Evolutionary conservation across 2,329 filamentous ascomycete species (phyloP), one percentile per base, ranked within the genome.

Genomic region (Fusarium circinatum): DNA sequence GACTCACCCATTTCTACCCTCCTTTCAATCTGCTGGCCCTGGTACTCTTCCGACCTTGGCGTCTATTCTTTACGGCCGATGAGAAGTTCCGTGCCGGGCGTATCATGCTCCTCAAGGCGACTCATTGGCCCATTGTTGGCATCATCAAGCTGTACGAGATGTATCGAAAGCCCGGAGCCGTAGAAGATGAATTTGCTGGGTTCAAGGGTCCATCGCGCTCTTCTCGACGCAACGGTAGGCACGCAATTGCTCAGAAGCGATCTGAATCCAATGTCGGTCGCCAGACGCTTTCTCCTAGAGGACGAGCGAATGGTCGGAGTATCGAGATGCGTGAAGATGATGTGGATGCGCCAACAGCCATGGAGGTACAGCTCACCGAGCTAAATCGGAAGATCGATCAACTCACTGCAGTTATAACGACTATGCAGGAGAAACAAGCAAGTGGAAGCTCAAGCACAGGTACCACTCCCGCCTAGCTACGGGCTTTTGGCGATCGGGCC

Each of bases 1-100:
- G 91, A 52, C 86, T 93, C 39, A 92, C 90, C 9, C 90, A 92
- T 81, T 93, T 92, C 79, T 92, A 91, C 76, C 91, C 91, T 56
- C 91, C 91, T 3, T 89, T 92, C 76, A 96, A 96, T 80, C 87
- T 96, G 44, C 85, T 96, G 49, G 91, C 93, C 13, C 86, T 95
- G 62, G 82, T 92, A 71, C 86, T 92, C 70, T 91, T 95, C 78
- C 89, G 93, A 22, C 94, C 94, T 1, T 85, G 94, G 67, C 88
- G 93, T 65, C 85, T 95, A 49, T 86, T 94, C 73, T 80, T 94
- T 56, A 86, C 91, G 12, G 88, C 90, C 5, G 88, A 91, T 70
- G 84, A 85, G 66, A 88, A 87, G 66, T 88, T 95, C 75, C 91
- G 93, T 52, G 84, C 84, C 32, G 86, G 86, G 24, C 87, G 90